A percentile compares a stretch with the other conserved stretches of the same genome.
phyloP scores from a whole-genome alignment of 208 protist species.

The Acanthamoeba polyphaga region DNA sequence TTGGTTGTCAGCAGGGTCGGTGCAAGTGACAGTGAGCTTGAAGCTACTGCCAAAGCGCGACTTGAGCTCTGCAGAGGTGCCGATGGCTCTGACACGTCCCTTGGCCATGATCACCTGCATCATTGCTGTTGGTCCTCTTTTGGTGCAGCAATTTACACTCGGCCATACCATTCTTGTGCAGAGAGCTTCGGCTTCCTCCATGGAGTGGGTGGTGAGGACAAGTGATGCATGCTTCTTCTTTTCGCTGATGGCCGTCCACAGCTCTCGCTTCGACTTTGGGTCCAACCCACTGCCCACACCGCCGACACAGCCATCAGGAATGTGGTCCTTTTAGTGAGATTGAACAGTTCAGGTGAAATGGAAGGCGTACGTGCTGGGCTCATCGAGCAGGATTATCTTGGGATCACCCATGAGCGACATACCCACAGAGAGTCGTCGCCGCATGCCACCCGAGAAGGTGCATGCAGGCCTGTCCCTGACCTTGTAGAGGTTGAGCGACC shows the following conservation, averaged over 20 bases:
- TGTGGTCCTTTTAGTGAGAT: not conserved
- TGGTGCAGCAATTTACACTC: no score
- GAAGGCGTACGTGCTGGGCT: constrained; percentile 75
- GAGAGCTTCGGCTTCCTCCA: constrained; percentile 79
- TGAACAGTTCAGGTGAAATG: no score
- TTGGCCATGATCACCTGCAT: constrained; percentile 56
- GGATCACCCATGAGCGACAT: constrained; percentile 80
- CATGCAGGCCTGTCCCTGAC: constrained; percentile 6
- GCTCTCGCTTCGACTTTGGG: constrained; percentile 75
- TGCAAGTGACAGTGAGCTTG: constrained; percentile 51
- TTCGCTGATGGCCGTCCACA: constrained; percentile 80
- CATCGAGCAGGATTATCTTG: constrained; percentile 60
- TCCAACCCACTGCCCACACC: constrained; percentile 73
- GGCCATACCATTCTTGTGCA: constrained; percentile 61
- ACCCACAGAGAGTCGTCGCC: constrained; percentile 77
- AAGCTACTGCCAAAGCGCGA: constrained; percentile 56
- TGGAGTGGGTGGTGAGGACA: constrained; percentile 82
- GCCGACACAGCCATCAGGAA: no score
- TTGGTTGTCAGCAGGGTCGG: constrained; percentile 1
- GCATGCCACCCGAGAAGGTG: constrained; percentile 80
- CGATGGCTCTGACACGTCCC: not conserved
- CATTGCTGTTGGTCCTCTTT: no score
- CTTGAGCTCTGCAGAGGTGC: constrained; percentile 39
- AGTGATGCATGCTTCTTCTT: constrained; percentile 49
- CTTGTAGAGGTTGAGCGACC: constrained; percentile 58